phyloP scores from a whole-genome alignment of 805 yeast species.

The Candida rishiriensis region DNA sequence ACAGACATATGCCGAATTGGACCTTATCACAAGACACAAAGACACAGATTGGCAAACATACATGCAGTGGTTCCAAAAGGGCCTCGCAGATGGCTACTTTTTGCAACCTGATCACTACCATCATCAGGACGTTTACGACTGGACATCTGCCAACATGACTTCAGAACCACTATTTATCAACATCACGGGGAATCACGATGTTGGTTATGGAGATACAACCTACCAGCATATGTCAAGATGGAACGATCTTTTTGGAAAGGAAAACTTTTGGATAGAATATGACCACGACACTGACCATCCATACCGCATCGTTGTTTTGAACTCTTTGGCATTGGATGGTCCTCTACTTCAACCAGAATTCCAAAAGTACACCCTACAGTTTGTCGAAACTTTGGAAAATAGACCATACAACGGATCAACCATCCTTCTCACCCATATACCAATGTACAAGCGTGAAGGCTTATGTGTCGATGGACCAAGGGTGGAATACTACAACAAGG shows the following conservation, averaged over 20 bases:
- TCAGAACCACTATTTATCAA: slow-evolving; percentile 71
- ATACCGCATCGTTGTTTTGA: slow-evolving; percentile 88
- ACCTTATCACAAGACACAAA: slow-evolving; percentile 44
- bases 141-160: slow-evolving; percentile 42
- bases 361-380: slow-evolving; percentile 63
- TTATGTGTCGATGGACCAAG: slow-evolving; percentile 85
- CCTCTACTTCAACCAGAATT: slow-evolving; percentile 79
- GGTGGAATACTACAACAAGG: slow-evolving; percentile 51
- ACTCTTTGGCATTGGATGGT: slow-evolving; percentile 82
- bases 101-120: slow-evolving; percentile 35
- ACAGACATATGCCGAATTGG: slow-evolving; percentile 45
- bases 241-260: slow-evolving; percentile 69
- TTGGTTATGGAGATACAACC: slow-evolving; percentile 96
- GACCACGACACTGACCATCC: slow-evolving; percentile 58
- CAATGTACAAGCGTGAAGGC: slow-evolving; percentile 78
- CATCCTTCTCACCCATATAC: slow-evolving; percentile 81
- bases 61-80: slow-evolving; percentile 31
- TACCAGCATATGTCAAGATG: slow-evolving; percentile 86
- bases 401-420: slow-evolving; percentile 71
- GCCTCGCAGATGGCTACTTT: slow-evolving; percentile 29
- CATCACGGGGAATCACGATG: slow-evolving; percentile 92
- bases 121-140: slow-evolving; percentile 59
- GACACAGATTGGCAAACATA: slow-evolving; percentile 52
- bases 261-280: slow-evolving; percentile 76
- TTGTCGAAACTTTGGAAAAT: slow-evolving; percentile 55